Conservation (phyloP, 2,329 filamentous ascomycete genomes). For the Fusarium coicis region DNA sequence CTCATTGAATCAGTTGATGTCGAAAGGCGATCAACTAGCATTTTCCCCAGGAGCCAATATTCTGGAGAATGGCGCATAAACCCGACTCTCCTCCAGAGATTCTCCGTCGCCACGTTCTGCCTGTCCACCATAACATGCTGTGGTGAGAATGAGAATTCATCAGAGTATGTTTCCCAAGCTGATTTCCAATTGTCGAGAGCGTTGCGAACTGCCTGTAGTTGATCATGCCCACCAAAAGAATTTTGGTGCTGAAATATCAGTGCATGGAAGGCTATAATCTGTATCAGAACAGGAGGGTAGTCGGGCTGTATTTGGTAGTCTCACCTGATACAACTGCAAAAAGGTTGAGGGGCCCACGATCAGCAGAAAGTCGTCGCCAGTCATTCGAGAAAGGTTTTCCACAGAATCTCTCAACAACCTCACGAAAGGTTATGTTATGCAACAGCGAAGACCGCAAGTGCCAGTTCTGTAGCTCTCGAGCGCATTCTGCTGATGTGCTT, state of each 20-base stretch:
- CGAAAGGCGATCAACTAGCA: not conserved
- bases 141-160: not conserved
- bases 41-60: not conserved
- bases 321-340: not conserved
- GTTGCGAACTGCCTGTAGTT: not conserved
- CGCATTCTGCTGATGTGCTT: not conserved
- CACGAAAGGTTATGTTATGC: not conserved
- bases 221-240: not conserved
- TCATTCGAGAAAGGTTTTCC: not conserved
- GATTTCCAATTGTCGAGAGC: not conserved
- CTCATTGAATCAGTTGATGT: not conserved
- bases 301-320: fast-evolving
- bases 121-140: not conserved
- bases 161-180: not conserved
- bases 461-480: not conserved
- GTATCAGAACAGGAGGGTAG: fast-evolving
- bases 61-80: conserved; percentile 1
- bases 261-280: not conserved
- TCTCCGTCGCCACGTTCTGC: not conserved
- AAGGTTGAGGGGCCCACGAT: not conserved
- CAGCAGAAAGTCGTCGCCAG: not conserved
- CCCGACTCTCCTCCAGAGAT: not conserved
- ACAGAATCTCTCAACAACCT: not conserved
- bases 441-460: not conserved
- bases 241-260: not conserved